Conservation (phyloP, 768 basidiomycete species). For the Harrya chromipes region DNA sequence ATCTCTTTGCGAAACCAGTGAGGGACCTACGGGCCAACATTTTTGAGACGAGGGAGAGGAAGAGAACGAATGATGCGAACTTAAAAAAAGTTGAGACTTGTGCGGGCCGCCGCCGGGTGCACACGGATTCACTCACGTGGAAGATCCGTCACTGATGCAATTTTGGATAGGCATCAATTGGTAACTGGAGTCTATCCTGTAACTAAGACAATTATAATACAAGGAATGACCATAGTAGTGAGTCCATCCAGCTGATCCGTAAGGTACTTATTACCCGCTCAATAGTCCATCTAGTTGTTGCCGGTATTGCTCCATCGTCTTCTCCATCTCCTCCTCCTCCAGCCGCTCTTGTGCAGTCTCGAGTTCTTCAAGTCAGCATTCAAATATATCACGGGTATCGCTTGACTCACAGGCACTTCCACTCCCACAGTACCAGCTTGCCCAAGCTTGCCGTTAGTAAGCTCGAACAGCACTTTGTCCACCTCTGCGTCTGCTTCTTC, state of each 20-base stretch:
- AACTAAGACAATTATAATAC: conserved; percentile 6
- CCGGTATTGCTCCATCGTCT: conserved; percentile 87
- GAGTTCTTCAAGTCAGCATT: conserved; percentile 6
- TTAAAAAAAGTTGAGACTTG: conserved; percentile 7
- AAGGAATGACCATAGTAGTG: background rate
- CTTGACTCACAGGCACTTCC: conserved; percentile 67
- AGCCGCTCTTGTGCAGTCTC: conserved; percentile 58
- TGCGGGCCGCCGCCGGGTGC: conserved; percentile 16
- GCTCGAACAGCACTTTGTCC: conserved; percentile 91
- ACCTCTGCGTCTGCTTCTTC: conserved; percentile 98
- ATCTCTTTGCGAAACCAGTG: conserved; percentile 49
- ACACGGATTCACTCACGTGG: conserved; percentile 25
- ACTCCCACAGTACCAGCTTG: conserved; percentile 70
- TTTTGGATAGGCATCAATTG: conserved; percentile 5
- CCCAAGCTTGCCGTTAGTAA: conserved; percentile 96
- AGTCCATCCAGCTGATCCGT: background rate
- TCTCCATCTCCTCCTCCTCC: conserved; percentile 82
- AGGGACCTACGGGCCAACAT: conserved; percentile 65
- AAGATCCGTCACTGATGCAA: background rate
- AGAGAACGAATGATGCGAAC: conserved; percentile 14
- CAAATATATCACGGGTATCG: background rate
- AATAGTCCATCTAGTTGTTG: conserved; percentile 86
- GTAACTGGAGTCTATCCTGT: background rate
- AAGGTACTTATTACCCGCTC: conserved; percentile 39
- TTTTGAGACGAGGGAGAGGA: conserved; percentile 21